Evolutionary conservation across 768 basidiomycete genomes (phyloP), one percentile per base, ranked within the genome.

Genomic region (Sutorius australiensis): DNA sequence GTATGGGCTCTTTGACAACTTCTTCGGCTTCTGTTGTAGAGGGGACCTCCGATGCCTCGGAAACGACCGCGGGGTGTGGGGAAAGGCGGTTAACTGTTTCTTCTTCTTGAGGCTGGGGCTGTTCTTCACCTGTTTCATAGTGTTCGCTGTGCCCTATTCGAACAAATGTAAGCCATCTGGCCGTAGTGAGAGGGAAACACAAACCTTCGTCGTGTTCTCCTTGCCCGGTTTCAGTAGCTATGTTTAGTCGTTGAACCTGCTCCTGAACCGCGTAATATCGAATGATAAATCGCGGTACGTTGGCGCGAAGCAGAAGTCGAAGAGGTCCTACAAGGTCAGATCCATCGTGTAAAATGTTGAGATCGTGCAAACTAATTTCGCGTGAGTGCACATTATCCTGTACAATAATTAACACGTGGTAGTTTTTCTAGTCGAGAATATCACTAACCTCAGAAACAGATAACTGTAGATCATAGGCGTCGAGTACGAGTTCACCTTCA

Each of bases 311-410:
- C 47, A 74, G 75, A 40, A 88, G 72, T 38, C 83, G 83, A 46
- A 89, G 75, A 6, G 84, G 83, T 30, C 87, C 87, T 59, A 71
- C 56, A 51, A 85, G 67, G 56, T 79, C 78, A 62, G 80, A 78
- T 53, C 78, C 82, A 61, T 87, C 86, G 62, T 89, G 86, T 30
- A 89, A 67, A 40, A 82, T 73, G 64, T 85, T 83, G 42, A 89
- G 73, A 62, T 89, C 87, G 64, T 89, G 87, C 43, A 89, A 72
- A 50, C 82, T 82, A 48, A 86, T 73, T 70, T 88, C 85, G 36
- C 80, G 83, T 6, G 82, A 76, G 63, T 83, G 81, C 28, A 83
- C 67, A 62, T 88, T 86, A 64, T 89, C 87, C 87, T 89, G 55
- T 11, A 43, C 38, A 44, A 41, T 38, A 24, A 9, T 70, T 8